Conservation (phyloP, 768 basidiomycete species). For the Mycena amicta region DNA sequence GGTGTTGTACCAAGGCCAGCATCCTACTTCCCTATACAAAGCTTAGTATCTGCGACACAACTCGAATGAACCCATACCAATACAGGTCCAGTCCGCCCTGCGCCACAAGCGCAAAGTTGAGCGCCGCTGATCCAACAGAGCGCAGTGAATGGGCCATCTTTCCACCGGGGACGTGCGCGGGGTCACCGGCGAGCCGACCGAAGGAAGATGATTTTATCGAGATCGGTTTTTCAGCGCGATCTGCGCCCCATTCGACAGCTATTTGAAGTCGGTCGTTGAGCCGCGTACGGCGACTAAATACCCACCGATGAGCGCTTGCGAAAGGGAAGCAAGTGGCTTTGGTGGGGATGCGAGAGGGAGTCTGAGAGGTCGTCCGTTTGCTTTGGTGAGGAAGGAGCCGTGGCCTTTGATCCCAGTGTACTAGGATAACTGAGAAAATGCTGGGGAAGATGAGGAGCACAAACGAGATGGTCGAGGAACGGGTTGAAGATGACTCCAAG, state of each 20-base stretch:
- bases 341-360: slow-evolving; percentile 66
- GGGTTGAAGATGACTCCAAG: slow-evolving; percentile 95
- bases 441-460: slow-evolving; percentile 18
- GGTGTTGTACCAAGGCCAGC: slow-evolving; percentile 55
- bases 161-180: slow-evolving; percentile 63
- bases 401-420: slow-evolving; percentile 81
- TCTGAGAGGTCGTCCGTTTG: slow-evolving; percentile 45
- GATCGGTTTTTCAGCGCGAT: slow-evolving; percentile 59
- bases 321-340: slow-evolving; percentile 66
- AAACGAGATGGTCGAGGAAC: slow-evolving; percentile 80
- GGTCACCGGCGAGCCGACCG: slow-evolving; percentile 73
- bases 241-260: slow-evolving; percentile 90
- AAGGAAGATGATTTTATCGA: slow-evolving; percentile 67
- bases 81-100: slow-evolving; percentile 88
- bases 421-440: slow-evolving; percentile 31
- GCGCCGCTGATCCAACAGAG: slow-evolving; percentile 80
- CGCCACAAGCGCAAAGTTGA: slow-evolving; percentile 84
- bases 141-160: slow-evolving; percentile 86
- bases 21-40: slow-evolving; percentile 73
- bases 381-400: slow-evolving; percentile 74
- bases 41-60: not conserved
- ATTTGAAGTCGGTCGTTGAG: slow-evolving; percentile 13
- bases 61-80: slow-evolving; percentile 45
- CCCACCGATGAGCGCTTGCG: slow-evolving; percentile 70
- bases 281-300: not conserved